Evolutionary conservation across 495 filamentous ascomycete species (phyloP), one percentile per base, ranked within the genome.

Genomic region (Cercophora newfieldiana): DNA sequence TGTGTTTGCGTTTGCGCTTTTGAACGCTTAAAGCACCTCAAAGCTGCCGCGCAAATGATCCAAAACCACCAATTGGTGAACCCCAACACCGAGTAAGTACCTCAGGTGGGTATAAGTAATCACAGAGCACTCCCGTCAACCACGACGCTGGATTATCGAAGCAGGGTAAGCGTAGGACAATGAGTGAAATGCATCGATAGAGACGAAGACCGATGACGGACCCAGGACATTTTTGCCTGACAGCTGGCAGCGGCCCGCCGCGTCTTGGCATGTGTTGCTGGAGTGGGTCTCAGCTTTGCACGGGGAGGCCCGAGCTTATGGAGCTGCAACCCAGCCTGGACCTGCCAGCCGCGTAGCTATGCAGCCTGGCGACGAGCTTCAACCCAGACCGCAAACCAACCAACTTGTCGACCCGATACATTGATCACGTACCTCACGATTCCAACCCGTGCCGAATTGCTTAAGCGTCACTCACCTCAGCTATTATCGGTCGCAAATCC

Each of bases 301-400:
- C 19, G 22, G 16, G 12, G 7, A 51, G 64, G 66, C 33, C 66
- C 61, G 48, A 68, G 66, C 66, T 68, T 68, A 12, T 14, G 63
- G 59, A 66, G 64, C 63, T 69, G 49, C 50, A 25, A 48, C 50
- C 64, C 67, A 49, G 26, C 50, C 55, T 16, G 49, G 19, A 47
- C 59, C 59, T 51, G 30, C 28, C 61, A 63, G 61, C 61, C 61
- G 61, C 61, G 61, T 63, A 64, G 68, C 66, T 65, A 65, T 66
- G 68, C 60, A 68, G 68, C 68, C 68, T 70, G 66, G 66, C 54
- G 16, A 47, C 21, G 28, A 60, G 24, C 57, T 60, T 16, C 25
- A 24, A 18, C 44, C 63, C 67, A 53, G 62, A 57, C 54, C 54
- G 49, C 53, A 59, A 64, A 24, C 63, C 30, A 62, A 16, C 58